Evolutionary conservation across 2,329 filamentous ascomycete species (phyloP).

Genomic region (Phyllosticta paracitricarpa): DNA sequence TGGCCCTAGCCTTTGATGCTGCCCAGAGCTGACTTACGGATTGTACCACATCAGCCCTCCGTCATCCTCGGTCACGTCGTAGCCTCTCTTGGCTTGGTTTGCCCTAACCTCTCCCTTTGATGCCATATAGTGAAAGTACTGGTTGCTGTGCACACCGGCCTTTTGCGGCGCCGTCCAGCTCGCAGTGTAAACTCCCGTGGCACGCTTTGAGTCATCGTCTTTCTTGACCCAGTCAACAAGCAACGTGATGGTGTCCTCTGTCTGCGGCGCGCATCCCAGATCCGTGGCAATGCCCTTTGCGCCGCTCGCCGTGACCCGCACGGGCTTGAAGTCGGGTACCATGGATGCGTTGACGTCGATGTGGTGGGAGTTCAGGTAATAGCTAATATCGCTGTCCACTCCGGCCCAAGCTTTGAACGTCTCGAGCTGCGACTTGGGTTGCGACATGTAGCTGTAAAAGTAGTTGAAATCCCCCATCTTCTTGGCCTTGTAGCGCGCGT

Average conservation of each 20-base stretch:
- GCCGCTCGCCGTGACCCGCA: constrained; percentile 67
- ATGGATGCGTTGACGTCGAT: constrained; percentile 88
- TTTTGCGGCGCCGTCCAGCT: constrained; percentile 91
- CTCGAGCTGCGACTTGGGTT: constrained; percentile 83
- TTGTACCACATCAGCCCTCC: constrained; percentile 72
- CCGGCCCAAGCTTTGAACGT: constrained; percentile 95
- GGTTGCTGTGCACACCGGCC: constrained; percentile 90
- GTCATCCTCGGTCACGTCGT: constrained; percentile 84
- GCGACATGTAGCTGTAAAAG: constrained; percentile 95
- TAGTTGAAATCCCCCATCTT: constrained; percentile 92
- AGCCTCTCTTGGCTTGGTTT: constrained; percentile 88
- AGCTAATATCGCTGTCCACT: constrained; percentile 83
- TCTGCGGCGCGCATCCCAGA: constrained; percentile 68
- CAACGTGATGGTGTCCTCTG: constrained; percentile 88
- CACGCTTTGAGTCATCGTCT: constrained; percentile 56
- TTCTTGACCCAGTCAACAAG: constrained; percentile 80
- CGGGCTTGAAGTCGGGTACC: constrained; percentile 71
- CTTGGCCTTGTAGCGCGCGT: constrained; percentile 68
- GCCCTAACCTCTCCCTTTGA: constrained; percentile 75
- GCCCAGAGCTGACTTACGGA: constrained; percentile 41
- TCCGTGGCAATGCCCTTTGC: constrained; percentile 69
- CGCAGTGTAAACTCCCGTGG: constrained; percentile 84
- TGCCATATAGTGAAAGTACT: constrained; percentile 94
- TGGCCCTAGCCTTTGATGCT: background rate
- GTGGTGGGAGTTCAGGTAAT: constrained; percentile 94